These are phyloP conservation scores for Physcia stellaris DNA, from an alignment of 495 filamentous ascomycete species.

Conservation along the genomic window DNA sequence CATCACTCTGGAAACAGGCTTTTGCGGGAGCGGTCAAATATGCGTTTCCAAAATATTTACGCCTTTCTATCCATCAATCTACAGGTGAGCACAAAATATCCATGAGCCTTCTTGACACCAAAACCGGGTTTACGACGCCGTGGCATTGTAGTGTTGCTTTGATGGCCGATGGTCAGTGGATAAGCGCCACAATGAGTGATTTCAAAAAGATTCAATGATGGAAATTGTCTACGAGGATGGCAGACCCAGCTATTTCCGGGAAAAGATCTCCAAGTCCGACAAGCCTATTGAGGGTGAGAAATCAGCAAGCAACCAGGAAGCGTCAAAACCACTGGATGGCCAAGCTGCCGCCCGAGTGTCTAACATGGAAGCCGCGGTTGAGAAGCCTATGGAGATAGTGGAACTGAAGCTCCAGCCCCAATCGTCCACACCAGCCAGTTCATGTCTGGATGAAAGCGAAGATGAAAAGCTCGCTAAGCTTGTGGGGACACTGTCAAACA, in stretches of 20 bases:
- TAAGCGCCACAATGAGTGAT: slow-evolving; percentile 25
- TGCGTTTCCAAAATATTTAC: slow-evolving; percentile 29
- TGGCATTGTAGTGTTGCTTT: slow-evolving; percentile 24
- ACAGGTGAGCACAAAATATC: slow-evolving; percentile 12
- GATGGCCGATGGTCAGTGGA: slow-evolving; percentile 19
- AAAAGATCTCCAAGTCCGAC: slow-evolving; percentile 11
- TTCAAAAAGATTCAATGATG: slow-evolving; percentile 18
- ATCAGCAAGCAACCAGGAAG: not conserved
- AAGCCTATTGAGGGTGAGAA: not conserved
- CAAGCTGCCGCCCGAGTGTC: too few relatives aligned
- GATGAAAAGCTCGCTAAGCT: too few relatives aligned
- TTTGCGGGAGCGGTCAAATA: slow-evolving; percentile 34
- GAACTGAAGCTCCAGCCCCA: not conserved
- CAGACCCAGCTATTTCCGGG: slow-evolving; percentile 25
- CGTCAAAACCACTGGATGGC: not conserved
- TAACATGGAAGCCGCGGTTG: too few relatives aligned
- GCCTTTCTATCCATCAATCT: slow-evolving; percentile 25
- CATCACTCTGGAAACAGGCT: slow-evolving; percentile 17
- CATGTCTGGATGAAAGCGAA: too few relatives aligned
- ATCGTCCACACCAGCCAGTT: too few relatives aligned
- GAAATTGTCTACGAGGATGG: slow-evolving; percentile 19
- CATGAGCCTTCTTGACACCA: slow-evolving; percentile 36
- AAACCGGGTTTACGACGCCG: slow-evolving; percentile 21
- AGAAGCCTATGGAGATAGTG: too few relatives aligned
- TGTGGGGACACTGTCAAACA: not conserved